These are phyloP conservation scores for Scedosporium apiospermum DNA, from an alignment of 2,329 filamentous ascomycete species.

Conservation along the genomic window DNA sequence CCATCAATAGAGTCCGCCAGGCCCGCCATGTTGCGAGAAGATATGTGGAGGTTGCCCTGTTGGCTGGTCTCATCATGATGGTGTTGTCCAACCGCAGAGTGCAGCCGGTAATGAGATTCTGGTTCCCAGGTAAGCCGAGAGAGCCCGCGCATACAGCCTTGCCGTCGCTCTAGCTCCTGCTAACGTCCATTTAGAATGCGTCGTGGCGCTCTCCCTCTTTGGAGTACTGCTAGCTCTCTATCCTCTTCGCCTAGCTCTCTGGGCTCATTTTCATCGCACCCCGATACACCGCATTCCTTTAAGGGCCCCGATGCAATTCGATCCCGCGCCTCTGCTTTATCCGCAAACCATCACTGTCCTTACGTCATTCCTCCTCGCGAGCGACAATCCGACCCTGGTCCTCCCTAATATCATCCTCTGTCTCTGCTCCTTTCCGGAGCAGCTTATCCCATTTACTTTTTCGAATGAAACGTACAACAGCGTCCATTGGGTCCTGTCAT, in stretches of 20 bases:
- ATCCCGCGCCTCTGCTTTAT: slow-evolving; percentile 86
- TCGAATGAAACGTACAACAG: slow-evolving; percentile 48
- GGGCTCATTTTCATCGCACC: slow-evolving; percentile 31
- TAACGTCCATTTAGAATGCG: slow-evolving; percentile 30
- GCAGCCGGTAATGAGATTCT: slow-evolving; percentile 32
- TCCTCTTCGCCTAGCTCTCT: slow-evolving; percentile 46
- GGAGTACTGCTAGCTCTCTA: slow-evolving; percentile 40
- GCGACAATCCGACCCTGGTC: slow-evolving; percentile 49
- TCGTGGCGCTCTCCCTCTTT: slow-evolving; percentile 24
- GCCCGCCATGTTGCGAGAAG: slow-evolving; percentile 44
- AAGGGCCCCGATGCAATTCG: slow-evolving; percentile 65
- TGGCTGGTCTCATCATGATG: slow-evolving; percentile 38
- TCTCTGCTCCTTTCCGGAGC: slow-evolving; percentile 64
- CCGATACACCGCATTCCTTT: slow-evolving; percentile 31
- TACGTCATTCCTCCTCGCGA: slow-evolving; percentile 64
- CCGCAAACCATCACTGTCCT: slow-evolving; percentile 67
- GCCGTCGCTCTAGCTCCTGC: neutral
- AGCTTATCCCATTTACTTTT: slow-evolving; percentile 58
- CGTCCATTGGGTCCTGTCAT: slow-evolving; percentile 71
- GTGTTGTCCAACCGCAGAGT: slow-evolving; percentile 38
- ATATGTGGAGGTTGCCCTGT: slow-evolving; percentile 39
- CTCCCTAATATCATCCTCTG: slow-evolving; percentile 76
- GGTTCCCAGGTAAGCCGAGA: slow-evolving; percentile 36
- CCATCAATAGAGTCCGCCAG: slow-evolving; percentile 20
- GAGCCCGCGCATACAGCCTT: no score